Conservation (phyloP, 331 rosid species). For the Phaseolus coccineus region DNA sequence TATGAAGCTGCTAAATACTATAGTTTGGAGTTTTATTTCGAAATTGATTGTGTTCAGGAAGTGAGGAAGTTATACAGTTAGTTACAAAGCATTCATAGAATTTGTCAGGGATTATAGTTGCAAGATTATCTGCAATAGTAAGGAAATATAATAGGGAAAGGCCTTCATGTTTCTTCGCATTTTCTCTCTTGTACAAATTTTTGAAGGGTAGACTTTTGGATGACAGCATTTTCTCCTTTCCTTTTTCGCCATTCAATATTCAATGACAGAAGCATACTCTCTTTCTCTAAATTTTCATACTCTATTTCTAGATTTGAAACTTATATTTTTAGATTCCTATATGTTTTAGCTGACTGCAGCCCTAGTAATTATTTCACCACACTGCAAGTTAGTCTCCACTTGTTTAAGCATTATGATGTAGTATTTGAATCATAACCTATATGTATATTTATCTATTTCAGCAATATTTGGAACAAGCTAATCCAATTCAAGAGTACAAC, state of each 20-base stretch:
- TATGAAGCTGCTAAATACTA: neutral
- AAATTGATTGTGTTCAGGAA: neutral
- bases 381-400: conserved; percentile 3
- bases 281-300: neutral
- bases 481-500: neutral
- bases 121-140: neutral
- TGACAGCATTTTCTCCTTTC: neutral
- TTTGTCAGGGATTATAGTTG: neutral
- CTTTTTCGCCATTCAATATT: neutral
- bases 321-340: neutral
- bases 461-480: conserved; percentile 38
- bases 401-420: conserved; percentile 4
- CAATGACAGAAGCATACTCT: neutral
- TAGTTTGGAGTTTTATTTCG: neutral
- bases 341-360: neutral
- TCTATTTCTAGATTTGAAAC: neutral
- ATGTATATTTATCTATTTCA: conserved; percentile 28
- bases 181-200: neutral
- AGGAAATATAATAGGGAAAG: neutral
- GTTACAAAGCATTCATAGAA: neutral
- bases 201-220: neutral
- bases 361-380: neutral
- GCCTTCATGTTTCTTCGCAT: neutral
- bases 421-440: conserved; percentile 13
- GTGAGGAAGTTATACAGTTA: neutral